These are phyloP conservation scores for Cutaneotrichosporon sp. DNA, from an alignment of 1,284 basidiomycete genomes.

Conservation along the genomic window DNA sequence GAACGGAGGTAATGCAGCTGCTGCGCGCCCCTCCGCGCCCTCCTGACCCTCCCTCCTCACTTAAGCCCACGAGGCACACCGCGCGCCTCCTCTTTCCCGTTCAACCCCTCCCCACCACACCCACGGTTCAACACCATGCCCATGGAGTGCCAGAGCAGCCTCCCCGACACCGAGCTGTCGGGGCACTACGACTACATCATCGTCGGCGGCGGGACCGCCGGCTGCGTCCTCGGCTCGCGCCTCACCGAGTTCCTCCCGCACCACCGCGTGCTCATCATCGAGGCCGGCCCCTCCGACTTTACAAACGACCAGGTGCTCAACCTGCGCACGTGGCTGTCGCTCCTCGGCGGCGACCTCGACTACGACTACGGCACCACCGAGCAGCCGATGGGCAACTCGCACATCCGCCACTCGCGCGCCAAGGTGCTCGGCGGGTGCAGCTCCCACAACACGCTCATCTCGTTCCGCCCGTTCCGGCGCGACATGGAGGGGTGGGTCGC, in stretches of 20 bases:
- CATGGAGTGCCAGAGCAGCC: slow-evolving; percentile 14
- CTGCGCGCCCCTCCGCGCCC: background rate
- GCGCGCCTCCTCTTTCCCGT: background rate
- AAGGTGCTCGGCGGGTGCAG: slow-evolving; percentile 26
- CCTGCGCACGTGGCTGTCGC: slow-evolving; percentile 24
- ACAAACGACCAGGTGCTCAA: slow-evolving; percentile 22
- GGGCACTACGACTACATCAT: slow-evolving; percentile 65
- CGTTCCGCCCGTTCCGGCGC: slow-evolving; percentile 24
- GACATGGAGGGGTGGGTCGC: slow-evolving; percentile 24
- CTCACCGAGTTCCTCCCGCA: slow-evolving; percentile 51
- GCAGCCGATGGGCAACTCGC: slow-evolving; percentile 24
- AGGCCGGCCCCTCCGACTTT: slow-evolving; percentile 22
- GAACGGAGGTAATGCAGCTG: background rate
- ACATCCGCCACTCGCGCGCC: slow-evolving; percentile 27
- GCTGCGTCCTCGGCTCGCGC: slow-evolving; percentile 64
- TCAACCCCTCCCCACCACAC: background rate
- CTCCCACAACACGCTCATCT: slow-evolving; percentile 29
- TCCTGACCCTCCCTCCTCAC: background rate
- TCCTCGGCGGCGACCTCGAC: slow-evolving; percentile 25
- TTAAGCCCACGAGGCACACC: background rate
- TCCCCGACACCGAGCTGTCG: slow-evolving; percentile 4
- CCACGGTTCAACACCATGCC: background rate
- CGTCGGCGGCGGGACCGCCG: slow-evolving; percentile 66
- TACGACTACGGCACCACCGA: slow-evolving; percentile 27
- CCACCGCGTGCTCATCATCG: slow-evolving; percentile 27